Evolutionary conservation across 2,329 filamentous ascomycete species (phyloP), one percentile per base, ranked within the genome.

Genomic region (Microcyclospora pomicola): DNA sequence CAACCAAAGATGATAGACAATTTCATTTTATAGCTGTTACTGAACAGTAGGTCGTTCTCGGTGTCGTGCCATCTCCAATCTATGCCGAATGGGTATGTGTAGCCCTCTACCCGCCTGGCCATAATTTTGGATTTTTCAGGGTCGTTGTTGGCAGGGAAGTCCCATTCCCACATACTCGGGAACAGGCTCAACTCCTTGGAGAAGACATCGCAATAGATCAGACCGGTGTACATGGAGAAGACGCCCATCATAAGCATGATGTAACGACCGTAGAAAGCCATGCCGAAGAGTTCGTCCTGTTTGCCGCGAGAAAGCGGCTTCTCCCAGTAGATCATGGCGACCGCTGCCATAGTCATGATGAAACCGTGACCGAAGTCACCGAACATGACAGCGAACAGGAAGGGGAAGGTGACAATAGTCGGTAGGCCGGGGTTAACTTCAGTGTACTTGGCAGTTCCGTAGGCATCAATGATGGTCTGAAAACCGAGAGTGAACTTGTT

Each of bases 21-120:
- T 72, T 98, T 98, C 91, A 98, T 98, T 78, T 98, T 98, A 73
- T 91, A 92, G 63, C 83, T 92, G 80, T 98, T 98, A 60, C 77
- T 82, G 67, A 98, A 98, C 35, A 98, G 73, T 14, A 98, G 72
- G 43, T 92, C 82, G 54, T 98, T 98, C 54, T 96, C 88, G 10
- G 86, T 82, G 42, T 82, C 86, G 59, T 98, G 92, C 91, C 91
- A 98, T 55, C 80, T 82, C 78, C 80, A 94, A 58, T 98, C 91
- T 43, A 98, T 66, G 49, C 91, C 91, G 56, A 98, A 94, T 12
- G 92, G 88, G 60, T 95, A 98, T 36, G 86, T 80, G 63, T 95
- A 87, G 42, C 72, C 73, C 34, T 75, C 66, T 51, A 93, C 57
- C 2, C 67, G 71, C 31, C 69, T 64, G 31, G 79, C 85, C 13